Evolutionary conservation across 345 rosid genomes (phyloP).

Genomic region (Heritiera fomes): DNA sequence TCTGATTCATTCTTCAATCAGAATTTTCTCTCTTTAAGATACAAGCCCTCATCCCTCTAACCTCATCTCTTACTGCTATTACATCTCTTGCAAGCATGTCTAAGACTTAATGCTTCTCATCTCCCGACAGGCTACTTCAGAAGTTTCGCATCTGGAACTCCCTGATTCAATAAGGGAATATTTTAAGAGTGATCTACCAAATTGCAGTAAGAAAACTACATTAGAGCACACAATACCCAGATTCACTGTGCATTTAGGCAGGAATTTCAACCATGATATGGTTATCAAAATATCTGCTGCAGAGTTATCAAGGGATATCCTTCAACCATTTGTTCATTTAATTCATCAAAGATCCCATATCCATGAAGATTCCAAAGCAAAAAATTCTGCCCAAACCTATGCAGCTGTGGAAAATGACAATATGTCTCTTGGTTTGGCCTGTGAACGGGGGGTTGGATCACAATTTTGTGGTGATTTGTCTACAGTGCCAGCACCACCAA

Average conservation of each 20-base stretch:
- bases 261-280: conserved; percentile 51
- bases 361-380: conserved; percentile 30
- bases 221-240: conserved; percentile 56
- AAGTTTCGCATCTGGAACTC: conserved; percentile 53
- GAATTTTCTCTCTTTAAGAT: not conserved
- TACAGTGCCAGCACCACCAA: conserved; percentile 39
- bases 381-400: conserved; percentile 28
- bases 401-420: conserved; percentile 25
- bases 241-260: conserved; percentile 57
- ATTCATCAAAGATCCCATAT: conserved; percentile 63
- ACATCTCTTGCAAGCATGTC: conserved; percentile 1
- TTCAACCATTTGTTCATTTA: conserved; percentile 64
- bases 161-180: conserved; percentile 67
- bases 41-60: not conserved
- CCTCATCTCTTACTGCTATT: not conserved
- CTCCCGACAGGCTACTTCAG: conserved; percentile 82
- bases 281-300: conserved; percentile 63
- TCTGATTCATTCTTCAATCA: not conserved
- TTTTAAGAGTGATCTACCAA: conserved; percentile 57
- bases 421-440: conserved; percentile 27
- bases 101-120: conserved; percentile 15
- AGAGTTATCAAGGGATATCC: conserved; percentile 63
- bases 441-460: conserved; percentile 32
- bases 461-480: conserved; percentile 40
- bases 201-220: conserved; percentile 39